These are phyloP conservation scores for Termitomyces sp. DNA, from an alignment of 768 basidiomycete genomes.

Conservation along the genomic window DNA sequence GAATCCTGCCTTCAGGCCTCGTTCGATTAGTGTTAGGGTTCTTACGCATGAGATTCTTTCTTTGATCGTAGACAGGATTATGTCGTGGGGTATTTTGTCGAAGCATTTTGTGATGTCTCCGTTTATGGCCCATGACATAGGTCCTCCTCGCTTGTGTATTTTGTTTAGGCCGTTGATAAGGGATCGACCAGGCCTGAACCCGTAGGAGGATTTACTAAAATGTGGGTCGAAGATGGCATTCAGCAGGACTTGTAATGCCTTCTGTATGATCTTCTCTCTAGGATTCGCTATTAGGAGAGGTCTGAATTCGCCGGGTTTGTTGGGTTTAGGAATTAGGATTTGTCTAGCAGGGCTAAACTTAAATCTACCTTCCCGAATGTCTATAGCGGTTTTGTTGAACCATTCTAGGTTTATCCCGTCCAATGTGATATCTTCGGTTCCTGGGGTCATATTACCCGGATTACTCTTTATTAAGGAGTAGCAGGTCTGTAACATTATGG, in stretches of 20 bases:
- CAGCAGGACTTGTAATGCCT: neutral
- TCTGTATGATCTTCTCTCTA: neutral
- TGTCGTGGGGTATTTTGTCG: neutral
- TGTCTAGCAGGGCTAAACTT: neutral
- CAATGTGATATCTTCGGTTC: neutral
- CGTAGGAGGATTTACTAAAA: neutral
- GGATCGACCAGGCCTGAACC: neutral
- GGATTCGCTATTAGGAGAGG: neutral
- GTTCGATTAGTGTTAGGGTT: neutral
- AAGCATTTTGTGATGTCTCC: neutral
- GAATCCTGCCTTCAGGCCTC: neutral
- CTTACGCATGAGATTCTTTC: neutral
- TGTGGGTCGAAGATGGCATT: neutral
- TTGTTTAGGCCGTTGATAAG: neutral
- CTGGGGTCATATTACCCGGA: neutral
- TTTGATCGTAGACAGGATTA: neutral
- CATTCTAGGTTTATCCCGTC: neutral
- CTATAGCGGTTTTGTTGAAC: neutral
- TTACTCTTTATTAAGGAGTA: conserved; percentile 1
- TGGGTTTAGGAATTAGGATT: neutral
- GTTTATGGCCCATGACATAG: neutral
- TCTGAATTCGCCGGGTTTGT: neutral
- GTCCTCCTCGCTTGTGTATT: neutral
- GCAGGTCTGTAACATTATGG: neutral
- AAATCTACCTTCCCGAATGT: neutral